Conservation (phyloP, 306 rosid genomes). For the Vachellia collinsii region DNA sequence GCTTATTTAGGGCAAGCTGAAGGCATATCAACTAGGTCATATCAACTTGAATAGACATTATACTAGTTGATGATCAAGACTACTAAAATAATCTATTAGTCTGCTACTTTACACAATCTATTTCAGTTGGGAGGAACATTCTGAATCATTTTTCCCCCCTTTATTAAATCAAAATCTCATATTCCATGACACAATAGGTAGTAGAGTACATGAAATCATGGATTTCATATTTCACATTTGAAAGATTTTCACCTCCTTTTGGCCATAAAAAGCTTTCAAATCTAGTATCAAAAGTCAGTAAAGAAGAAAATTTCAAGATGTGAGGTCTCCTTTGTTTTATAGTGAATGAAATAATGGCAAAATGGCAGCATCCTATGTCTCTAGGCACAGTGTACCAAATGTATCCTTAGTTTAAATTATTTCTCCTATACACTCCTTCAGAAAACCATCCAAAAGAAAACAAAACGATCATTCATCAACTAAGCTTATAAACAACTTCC, state of each 20-base stretch:
- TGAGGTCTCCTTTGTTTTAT: background rate
- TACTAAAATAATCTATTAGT: conserved; percentile 17
- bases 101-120: conserved; percentile 7
- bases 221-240: background rate
- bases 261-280: background rate
- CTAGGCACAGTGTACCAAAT: background rate
- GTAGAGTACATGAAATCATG: background rate
- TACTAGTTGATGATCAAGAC: conserved; percentile 15
- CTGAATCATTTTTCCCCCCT: background rate
- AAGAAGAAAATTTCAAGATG: background rate
- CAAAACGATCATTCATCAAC: background rate
- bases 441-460: background rate
- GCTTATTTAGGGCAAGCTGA: conserved; percentile 88
- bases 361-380: background rate
- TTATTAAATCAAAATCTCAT: background rate
- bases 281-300: background rate
- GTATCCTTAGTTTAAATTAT: background rate
- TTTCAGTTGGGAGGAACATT: background rate
- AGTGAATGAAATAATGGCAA: background rate
- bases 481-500: background rate
- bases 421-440: background rate
- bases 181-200: background rate
- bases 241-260: background rate
- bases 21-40: conserved; percentile 31
- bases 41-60: conserved; percentile 26